Conservation (phyloP, 805 yeast genomes). For the Yarrowia hollandica region DNA sequence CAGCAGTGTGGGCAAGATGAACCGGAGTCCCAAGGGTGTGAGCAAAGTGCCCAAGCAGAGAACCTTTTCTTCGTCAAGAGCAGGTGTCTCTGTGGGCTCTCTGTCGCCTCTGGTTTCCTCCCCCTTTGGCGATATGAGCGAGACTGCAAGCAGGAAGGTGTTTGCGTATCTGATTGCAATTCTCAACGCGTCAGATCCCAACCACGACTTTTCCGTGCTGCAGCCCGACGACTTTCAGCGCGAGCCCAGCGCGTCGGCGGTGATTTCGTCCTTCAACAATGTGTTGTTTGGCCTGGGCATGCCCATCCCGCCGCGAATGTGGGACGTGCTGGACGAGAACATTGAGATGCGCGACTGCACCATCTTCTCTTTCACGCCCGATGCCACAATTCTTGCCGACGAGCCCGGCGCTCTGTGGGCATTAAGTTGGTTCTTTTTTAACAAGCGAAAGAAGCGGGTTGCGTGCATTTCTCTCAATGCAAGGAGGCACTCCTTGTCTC, state of each 20-base stretch:
- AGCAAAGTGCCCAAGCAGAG: conserved; percentile 11
- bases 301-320: conserved; percentile 62
- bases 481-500: conserved; percentile 45
- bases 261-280: conserved; percentile 70
- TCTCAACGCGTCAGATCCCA: conserved; percentile 89
- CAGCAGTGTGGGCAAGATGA: conserved; percentile 1
- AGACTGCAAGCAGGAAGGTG: conserved; percentile 80
- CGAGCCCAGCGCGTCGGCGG: conserved; percentile 43
- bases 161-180: conserved; percentile 91
- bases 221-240: conserved; percentile 75
- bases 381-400: conserved; percentile 65
- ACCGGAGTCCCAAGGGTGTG: conserved; percentile 5
- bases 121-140: conserved; percentile 91
- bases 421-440: conserved; percentile 86
- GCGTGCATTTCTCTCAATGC: conserved; percentile 77
- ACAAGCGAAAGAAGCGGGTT: conserved; percentile 87
- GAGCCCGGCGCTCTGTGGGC: conserved; percentile 66
- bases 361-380: conserved; percentile 46
- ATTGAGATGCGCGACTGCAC: conserved; percentile 64
- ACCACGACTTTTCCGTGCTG: conserved; percentile 86
- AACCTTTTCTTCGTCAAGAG: conserved; percentile 8
- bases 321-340: conserved; percentile 84
- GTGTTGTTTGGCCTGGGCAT: conserved; percentile 60
- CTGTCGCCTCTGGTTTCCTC: conserved; percentile 39
- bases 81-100: conserved; percentile 10